Conservation (phyloP, 2,329 filamentous ascomycete genomes). For the Eutypa lata region DNA sequence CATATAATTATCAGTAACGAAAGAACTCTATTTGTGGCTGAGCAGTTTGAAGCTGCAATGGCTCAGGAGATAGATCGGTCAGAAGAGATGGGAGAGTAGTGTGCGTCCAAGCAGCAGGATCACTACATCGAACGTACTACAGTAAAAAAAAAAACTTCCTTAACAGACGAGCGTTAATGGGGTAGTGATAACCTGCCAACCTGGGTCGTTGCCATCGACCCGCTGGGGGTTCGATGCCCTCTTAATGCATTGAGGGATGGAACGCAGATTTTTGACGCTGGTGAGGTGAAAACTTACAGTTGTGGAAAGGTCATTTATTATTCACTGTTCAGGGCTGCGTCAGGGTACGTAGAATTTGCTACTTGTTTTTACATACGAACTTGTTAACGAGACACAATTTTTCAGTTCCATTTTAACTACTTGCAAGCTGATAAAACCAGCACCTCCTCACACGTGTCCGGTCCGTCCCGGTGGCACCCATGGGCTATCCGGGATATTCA, state of each 20-base stretch:
- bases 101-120: not conserved
- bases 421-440: not conserved
- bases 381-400: not conserved
- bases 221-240: not conserved
- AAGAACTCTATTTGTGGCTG: not conserved
- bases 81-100: not conserved
- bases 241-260: not conserved
- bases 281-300: not conserved
- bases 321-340: not conserved
- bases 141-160: not conserved
- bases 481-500: not conserved
- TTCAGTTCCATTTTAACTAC: not conserved
- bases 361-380: not conserved
- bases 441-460: not conserved
- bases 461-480: not conserved
- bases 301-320: not conserved
- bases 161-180: not conserved
- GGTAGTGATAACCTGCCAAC: not conserved
- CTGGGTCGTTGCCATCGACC: not conserved
- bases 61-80: not conserved
- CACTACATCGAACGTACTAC: not conserved
- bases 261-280: not conserved
- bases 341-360: not conserved
- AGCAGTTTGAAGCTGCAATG: not conserved
- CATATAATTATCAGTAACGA: not conserved